phyloP scores from a whole-genome alignment of 495 filamentous ascomycete species.

The Aspergillus sclerotioniger region DNA sequence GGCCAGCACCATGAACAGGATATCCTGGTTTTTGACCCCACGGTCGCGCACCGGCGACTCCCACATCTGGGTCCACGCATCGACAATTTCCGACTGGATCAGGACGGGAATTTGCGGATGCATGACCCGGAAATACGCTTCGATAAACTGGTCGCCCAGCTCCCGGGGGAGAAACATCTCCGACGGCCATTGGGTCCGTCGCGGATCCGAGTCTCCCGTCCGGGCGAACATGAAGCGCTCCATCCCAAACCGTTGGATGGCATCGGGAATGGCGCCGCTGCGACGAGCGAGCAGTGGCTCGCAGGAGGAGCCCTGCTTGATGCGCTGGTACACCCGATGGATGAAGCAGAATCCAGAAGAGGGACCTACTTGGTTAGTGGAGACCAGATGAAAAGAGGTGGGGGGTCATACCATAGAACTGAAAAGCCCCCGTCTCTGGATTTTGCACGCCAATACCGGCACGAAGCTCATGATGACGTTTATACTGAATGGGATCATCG shows the following conservation, averaged over 20 bases:
- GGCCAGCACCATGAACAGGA: conserved; percentile 16
- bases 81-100: conserved; percentile 8
- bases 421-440: conserved; percentile 12
- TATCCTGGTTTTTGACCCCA: conserved; percentile 11
- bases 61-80: conserved; percentile 16
- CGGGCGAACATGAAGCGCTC: conserved; percentile 15
- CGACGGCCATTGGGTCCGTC: not conserved
- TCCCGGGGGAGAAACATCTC: conserved; percentile 11
- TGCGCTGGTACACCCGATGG: conserved; percentile 14
- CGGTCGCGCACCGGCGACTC: conserved; percentile 13
- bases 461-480: conserved; percentile 14
- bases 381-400: not conserved
- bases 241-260: conserved; percentile 11
- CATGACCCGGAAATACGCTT: conserved; percentile 12
- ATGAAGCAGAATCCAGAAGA: conserved; percentile 13
- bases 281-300: conserved; percentile 8
- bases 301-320: not conserved
- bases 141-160: conserved; percentile 11
- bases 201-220: not conserved
- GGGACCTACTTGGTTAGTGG: conserved; percentile 6
- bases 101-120: conserved; percentile 17
- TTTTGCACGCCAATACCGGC: conserved; percentile 13
- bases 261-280: conserved; percentile 10
- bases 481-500: conserved; percentile 11
- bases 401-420: conserved; percentile 12